Conservation (phyloP, 371 early-diverging fungal species). For the Amoeboaphelidium protococcarum region DNA sequence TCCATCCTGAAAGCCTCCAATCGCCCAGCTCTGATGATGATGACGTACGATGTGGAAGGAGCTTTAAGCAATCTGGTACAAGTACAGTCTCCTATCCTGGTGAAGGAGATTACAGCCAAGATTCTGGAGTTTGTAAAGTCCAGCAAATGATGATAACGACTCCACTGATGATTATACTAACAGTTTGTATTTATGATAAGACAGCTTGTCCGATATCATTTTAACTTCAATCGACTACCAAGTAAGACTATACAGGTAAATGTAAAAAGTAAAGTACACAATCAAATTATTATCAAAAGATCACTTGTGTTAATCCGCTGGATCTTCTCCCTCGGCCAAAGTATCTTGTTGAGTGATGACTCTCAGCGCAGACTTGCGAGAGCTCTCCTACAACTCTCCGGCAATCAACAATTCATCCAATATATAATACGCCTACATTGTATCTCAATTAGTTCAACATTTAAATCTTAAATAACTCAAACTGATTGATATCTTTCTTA, state of each 20-base stretch:
- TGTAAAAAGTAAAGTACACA: too few relatives aligned
- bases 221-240: too few relatives aligned
- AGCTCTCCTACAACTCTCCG: constrained; percentile 56
- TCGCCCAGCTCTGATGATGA: background rate
- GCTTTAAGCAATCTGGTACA: background rate
- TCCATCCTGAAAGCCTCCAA: background rate
- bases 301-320: too few relatives aligned
- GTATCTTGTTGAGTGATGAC: constrained; percentile 45
- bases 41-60: background rate
- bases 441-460: background rate
- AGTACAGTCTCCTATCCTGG: background rate
- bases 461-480: background rate
- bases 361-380: constrained; percentile 44
- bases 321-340: constrained; percentile 38
- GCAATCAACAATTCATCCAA: constrained; percentile 55
- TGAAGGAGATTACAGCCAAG: background rate
- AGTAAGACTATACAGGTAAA: too few relatives aligned
- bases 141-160: too few relatives aligned
- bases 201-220: too few relatives aligned
- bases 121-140: too few relatives aligned
- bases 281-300: too few relatives aligned
- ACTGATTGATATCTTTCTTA: constrained; percentile 4
- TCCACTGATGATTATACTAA: too few relatives aligned
- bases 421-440: constrained; percentile 40
- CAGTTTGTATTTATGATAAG: too few relatives aligned